Percentiles rank a stretch among this genome's conserved stretches.
Evolutionary conservation across 495 filamentous ascomycete species (phyloP).

Genomic region (Penicillium cinerascens): DNA sequence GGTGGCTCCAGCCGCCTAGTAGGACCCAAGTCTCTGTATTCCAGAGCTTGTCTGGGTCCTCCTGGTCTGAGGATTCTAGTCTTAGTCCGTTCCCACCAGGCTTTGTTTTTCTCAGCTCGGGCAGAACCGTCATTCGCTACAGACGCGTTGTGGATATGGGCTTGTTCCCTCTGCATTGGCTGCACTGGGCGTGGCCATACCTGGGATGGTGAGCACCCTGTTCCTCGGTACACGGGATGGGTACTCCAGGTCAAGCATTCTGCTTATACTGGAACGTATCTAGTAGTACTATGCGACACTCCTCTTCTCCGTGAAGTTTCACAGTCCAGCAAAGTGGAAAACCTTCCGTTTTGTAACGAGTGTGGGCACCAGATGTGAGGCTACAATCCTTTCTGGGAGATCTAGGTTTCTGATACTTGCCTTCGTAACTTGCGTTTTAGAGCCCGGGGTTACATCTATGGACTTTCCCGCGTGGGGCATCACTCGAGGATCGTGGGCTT

Average conservation of each 20-base stretch:
- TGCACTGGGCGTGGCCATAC: slow-evolving; percentile 19
- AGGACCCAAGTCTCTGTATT: background rate
- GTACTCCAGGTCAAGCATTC: background rate
- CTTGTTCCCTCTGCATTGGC: slow-evolving; percentile 1
- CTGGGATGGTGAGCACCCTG: background rate
- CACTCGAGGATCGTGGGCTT: slow-evolving; percentile 3
- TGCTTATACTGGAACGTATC: background rate
- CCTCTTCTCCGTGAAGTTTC: background rate
- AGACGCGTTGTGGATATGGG: slow-evolving; percentile 1
- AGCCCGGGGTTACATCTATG: slow-evolving; percentile 10
- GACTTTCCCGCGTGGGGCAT: slow-evolving; percentile 8
- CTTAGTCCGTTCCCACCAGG: slow-evolving; percentile 4
- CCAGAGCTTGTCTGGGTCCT: slow-evolving; percentile 14
- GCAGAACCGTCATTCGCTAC: slow-evolving; percentile 24
- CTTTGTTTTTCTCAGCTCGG: slow-evolving; percentile 15
- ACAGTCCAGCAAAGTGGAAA: background rate
- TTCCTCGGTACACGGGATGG: slow-evolving; percentile 11
- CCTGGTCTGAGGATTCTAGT: slow-evolving; percentile 9
- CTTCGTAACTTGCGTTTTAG: background rate
- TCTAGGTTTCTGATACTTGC: background rate
- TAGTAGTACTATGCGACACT: background rate
- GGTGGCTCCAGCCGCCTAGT: background rate
- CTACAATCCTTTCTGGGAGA: background rate
- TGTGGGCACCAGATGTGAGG: background rate
- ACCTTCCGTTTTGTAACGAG: background rate